Evolutionary conservation across 176 grass and related monocot genomes (phyloP).

Genomic region (Sorghum bicolor): Sorghum_bicolor_NCBIv3 NC_012879.2:60066001-60066500

Average conservation of each 20-base stretch:
- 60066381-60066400: neutral
- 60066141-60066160: neutral
- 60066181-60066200: neutral
- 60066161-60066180: no score
- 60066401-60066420: neutral
- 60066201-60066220: neutral
- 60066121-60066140: conserved; percentile 7
- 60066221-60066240: neutral
- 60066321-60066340: neutral
- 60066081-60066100: neutral
- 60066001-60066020: neutral
- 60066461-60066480: conserved; percentile 2
- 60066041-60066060: neutral
- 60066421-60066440: neutral
- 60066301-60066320: neutral
- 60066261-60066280: neutral
- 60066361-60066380: neutral
- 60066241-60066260: neutral
- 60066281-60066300: neutral
- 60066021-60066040: neutral
- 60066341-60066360: neutral
- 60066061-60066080: neutral
- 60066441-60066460: neutral
- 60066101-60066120: neutral
- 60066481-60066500: neutral